Evolutionary conservation across 192 early-diverging fungal species (phyloP).

Genomic region (Coemansia sp.): DNA sequence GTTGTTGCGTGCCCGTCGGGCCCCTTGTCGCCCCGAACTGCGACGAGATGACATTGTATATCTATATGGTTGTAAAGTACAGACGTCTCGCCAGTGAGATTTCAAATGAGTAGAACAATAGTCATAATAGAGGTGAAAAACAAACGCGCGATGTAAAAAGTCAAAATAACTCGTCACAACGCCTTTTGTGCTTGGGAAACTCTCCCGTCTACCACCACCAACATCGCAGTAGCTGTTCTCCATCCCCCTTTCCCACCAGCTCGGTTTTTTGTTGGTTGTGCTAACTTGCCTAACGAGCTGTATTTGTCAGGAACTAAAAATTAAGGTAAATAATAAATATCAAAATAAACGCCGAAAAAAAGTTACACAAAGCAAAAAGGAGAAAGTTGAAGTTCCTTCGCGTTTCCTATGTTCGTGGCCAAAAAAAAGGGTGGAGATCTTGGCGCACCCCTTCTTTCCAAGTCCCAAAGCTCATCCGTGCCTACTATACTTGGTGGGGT

Average conservation of each 20-base stretch:
- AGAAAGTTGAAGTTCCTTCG: not conserved
- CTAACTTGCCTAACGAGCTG: not conserved
- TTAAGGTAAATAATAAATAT: conserved; percentile 1
- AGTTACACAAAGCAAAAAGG: conserved; percentile 1
- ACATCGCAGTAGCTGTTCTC: conserved; percentile 1
- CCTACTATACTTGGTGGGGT: not conserved
- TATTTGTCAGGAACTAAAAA: not conserved
- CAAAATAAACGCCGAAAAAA: not conserved
- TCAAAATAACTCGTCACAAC: not conserved
- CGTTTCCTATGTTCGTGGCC: not conserved
- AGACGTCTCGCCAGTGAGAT: not conserved
- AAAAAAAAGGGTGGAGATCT: not conserved
- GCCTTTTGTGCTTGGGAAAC: not conserved
- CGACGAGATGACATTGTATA: conserved; percentile 19
- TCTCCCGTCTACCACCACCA: not conserved
- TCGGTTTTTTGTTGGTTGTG: not conserved
- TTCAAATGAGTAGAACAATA: not conserved
- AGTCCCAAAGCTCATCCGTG: not conserved
- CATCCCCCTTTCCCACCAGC: not conserved
- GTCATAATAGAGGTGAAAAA: not conserved
- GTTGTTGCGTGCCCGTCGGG: conserved; percentile 1
- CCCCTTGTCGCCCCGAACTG: conserved; percentile 7
- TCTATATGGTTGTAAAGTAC: conserved; percentile 8
- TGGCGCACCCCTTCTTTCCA: not conserved
- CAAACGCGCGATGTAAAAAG: not conserved